Conservation (phyloP, 2,329 filamentous ascomycete genomes). For the Fusarium nurragi region DNA sequence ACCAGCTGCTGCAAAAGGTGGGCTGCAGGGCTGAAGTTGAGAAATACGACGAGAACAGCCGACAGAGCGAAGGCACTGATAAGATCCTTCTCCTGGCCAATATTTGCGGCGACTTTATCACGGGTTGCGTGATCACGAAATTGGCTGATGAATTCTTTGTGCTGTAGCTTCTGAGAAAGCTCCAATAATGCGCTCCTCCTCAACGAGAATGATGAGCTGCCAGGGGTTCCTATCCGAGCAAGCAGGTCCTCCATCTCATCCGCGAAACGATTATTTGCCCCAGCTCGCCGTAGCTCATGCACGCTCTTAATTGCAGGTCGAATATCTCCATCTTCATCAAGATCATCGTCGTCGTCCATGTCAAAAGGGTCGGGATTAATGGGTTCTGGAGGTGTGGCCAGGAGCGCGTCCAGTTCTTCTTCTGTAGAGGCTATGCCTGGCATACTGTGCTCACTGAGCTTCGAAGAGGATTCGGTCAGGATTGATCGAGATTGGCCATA, state of each 20-base stretch:
- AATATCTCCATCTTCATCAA: slow-evolving; percentile 54
- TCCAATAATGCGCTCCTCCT: slow-evolving; percentile 69
- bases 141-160: slow-evolving; percentile 71
- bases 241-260: slow-evolving; percentile 73
- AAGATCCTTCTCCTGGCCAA: slow-evolving; percentile 67
- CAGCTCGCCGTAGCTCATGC: slow-evolving; percentile 72
- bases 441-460: slow-evolving; percentile 36
- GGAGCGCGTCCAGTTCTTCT: slow-evolving; percentile 38
- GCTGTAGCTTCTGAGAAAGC: slow-evolving; percentile 65
- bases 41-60: slow-evolving; percentile 70
- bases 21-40: slow-evolving; percentile 68
- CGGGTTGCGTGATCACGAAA: slow-evolving; percentile 81
- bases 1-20: slow-evolving; percentile 68
- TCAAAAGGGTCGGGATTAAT: slow-evolving; percentile 41
- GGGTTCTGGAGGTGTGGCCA: slow-evolving; percentile 38
- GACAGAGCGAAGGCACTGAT: slow-evolving; percentile 71
- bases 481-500: slow-evolving; percentile 50
- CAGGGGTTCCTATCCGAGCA: slow-evolving; percentile 66
- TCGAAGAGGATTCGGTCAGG: slow-evolving; percentile 44
- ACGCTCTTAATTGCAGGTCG: slow-evolving; percentile 68
- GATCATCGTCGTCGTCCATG: slow-evolving; percentile 43
- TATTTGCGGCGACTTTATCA: slow-evolving; percentile 70
- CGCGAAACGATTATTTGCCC: slow-evolving; percentile 71
- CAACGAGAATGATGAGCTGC: slow-evolving; percentile 58
- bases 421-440: slow-evolving; percentile 34